Percentiles rank a stretch among this genome's conserved stretches.
phyloP scores from a whole-genome alignment of 2,329 filamentous ascomycete genomes.

The Trichophyton verrucosum region DNA sequence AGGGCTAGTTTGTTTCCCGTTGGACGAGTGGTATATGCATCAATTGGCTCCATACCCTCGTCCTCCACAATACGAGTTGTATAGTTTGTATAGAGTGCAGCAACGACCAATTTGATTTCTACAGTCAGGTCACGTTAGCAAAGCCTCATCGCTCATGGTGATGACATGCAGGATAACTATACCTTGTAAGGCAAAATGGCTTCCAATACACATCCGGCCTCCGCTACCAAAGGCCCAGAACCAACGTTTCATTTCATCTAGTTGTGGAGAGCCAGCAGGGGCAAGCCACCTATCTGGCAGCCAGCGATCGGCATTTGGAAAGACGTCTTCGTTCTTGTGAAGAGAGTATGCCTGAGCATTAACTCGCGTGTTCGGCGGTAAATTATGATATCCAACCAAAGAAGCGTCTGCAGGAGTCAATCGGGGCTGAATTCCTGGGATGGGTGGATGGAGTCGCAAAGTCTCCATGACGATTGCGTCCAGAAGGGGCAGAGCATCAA shows the following conservation, averaged over 20 bases:
- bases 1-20: conserved; percentile 47
- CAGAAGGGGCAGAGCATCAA: conserved; percentile 42
- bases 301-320: conserved; percentile 38
- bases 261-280: conserved; percentile 22
- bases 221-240: conserved; percentile 42
- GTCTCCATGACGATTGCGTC: conserved; percentile 51
- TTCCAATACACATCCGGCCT: conserved; percentile 39
- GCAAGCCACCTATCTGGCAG: conserved; percentile 39
- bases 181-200: conserved; percentile 38
- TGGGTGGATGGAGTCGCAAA: conserved; percentile 48
- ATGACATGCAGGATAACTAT: not conserved
- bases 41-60: conserved; percentile 50
- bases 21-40: conserved; percentile 52
- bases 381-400: conserved; percentile 29
- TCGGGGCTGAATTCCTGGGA: conserved; percentile 51
- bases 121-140: not conserved
- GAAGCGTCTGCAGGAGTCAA: conserved; percentile 33
- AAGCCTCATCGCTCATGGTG: not conserved
- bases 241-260: conserved; percentile 37
- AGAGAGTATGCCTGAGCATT: conserved; percentile 41
- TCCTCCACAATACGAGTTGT: conserved; percentile 50
- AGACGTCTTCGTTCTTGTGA: conserved; percentile 39
- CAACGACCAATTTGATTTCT: conserved; percentile 63
- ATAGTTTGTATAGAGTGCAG: conserved; percentile 59
- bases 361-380: conserved; percentile 34